Evolutionary conservation across 129 eudicot genomes (phyloP).

Genomic region (Saposhnikovia divaricata): DNA sequence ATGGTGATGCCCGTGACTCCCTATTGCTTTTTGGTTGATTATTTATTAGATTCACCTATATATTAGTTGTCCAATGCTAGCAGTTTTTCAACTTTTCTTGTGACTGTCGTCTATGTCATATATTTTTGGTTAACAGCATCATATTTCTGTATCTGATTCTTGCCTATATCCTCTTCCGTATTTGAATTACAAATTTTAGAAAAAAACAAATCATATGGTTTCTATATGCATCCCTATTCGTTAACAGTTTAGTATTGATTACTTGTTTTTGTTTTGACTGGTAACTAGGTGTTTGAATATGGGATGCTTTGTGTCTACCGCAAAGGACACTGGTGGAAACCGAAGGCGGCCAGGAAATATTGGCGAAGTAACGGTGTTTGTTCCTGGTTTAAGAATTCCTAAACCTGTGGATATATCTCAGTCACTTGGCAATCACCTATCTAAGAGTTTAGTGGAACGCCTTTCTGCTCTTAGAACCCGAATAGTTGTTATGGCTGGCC

Average conservation of each 20-base stretch:
- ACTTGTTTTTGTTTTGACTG: constrained; percentile 2
- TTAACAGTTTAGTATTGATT: constrained; percentile 6
- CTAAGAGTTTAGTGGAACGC: constrained; percentile 64
- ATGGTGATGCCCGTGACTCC: constrained; percentile 44
- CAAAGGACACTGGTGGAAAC: constrained; percentile 70
- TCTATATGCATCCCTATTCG: background rate
- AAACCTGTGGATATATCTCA: constrained; percentile 69
- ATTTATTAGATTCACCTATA: constrained; percentile 44
- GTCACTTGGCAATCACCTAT: constrained; percentile 50
- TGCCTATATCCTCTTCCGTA: background rate
- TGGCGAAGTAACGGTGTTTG: constrained; percentile 80
- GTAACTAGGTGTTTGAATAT: constrained; percentile 29
- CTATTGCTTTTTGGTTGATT: constrained; percentile 49
- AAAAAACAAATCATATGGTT: background rate
- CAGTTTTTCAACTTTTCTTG: constrained; percentile 25
- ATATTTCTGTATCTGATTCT: background rate
- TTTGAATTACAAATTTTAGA: background rate
- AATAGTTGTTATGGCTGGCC: constrained; percentile 89
- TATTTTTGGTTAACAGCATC: background rate
- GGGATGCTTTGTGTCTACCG: constrained; percentile 86
- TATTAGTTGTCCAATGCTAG: constrained; percentile 23
- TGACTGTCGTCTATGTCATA: constrained; percentile 26
- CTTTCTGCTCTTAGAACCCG: constrained; percentile 85
- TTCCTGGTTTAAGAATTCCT: constrained; percentile 89
- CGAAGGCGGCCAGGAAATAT: constrained; percentile 78